Evolutionary conservation across 305 asterid species (phyloP).

Genomic region (Vinca major): DNA sequence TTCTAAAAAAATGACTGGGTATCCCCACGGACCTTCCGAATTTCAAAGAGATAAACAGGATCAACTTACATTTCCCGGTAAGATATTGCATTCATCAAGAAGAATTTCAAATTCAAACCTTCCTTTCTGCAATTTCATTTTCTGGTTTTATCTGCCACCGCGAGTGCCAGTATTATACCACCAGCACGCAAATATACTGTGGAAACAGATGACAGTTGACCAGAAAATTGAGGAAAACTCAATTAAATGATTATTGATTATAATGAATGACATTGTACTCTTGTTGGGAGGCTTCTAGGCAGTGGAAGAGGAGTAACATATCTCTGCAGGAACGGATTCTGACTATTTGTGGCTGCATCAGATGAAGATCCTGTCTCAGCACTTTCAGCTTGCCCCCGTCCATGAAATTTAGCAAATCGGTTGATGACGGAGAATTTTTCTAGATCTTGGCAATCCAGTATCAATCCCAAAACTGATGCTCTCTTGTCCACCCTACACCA

Average conservation of each 20-base stretch:
- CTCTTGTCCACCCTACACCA: conserved; percentile 61
- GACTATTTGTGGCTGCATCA: conserved; percentile 30
- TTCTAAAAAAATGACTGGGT: conserved; percentile 31
- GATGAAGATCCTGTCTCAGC: conserved; percentile 44
- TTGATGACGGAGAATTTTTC: conserved; percentile 80
- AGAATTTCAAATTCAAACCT: conserved; percentile 23
- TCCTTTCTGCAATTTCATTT: conserved; percentile 25
- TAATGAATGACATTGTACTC: conserved; percentile 70
- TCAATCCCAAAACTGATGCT: conserved; percentile 58
- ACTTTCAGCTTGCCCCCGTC: conserved; percentile 60
- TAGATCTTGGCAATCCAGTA: conserved; percentile 71
- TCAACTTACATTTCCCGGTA: conserved; percentile 28
- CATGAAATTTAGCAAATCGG: conserved; percentile 83
- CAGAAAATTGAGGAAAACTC: conserved; percentile 20
- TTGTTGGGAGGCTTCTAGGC: conserved; percentile 66
- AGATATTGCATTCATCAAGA: conserved; percentile 28
- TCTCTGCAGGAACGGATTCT: conserved; percentile 55
- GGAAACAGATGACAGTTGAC: conserved; percentile 8
- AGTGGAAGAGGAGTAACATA: conserved; percentile 62
- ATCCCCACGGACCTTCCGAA: conserved; percentile 21
- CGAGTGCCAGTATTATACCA: conserved; percentile 33
- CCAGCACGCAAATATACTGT: conserved; percentile 15
- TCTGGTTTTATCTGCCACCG: conserved; percentile 28
- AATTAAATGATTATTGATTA: conserved; percentile 32
- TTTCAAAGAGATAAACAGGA: conserved; percentile 31